Evolutionary conservation across 2,329 filamentous ascomycete genomes (phyloP), one percentile per base, ranked within the genome.

Genomic region (Aspergillus carbonarius): DNA sequence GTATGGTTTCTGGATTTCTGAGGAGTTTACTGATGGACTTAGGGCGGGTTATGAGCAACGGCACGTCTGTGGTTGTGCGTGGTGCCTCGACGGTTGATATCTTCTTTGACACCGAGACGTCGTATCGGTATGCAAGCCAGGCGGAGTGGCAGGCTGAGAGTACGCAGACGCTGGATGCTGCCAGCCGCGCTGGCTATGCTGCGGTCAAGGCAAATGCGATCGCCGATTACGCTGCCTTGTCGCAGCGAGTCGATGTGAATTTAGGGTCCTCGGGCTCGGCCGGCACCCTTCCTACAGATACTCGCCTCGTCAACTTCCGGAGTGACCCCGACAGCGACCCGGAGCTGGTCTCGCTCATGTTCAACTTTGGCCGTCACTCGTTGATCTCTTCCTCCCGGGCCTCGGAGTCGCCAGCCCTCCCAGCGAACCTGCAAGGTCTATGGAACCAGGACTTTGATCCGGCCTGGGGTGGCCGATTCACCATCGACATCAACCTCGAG

Each of bases 401-500:
- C 0, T 35, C 40, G 1, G 13, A 13, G 2, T 18, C 53, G 3
- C 25, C 42, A 1, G 78, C 78, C 0, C 73, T 87, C 0, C 84
- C 84, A 0, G 76, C 83, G 0, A 86, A 85, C 54, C 74, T 87
- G 0, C 82, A 84, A 66, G 84, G 84, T 0, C 77, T 78, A 15
- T 87, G 84, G 85, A 80, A 79, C 5, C 76, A 82, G 44, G 71
- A 76, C 1, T 68, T 81, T 1, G 63, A 64, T 1, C 73, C 78
- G 3, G 76, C 79, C 0, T 85, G 84, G 84, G 78, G 78, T 7
- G 79, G 75, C 4, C 83, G 86, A 60, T 86, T 85, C 57, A 83
- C 85, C 34, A 74, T 79, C 34, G 83, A 86, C 60, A 85, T 87
- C 63, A 86, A 86, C 55, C 59, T 86, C 0, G 81, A 87, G 61